A percentile compares a stretch with the other conserved stretches of the same genome.
phyloP scores from a whole-genome alignment of 2,329 filamentous ascomycete genomes.

The Graphiopsis chlorocephala region DNA sequence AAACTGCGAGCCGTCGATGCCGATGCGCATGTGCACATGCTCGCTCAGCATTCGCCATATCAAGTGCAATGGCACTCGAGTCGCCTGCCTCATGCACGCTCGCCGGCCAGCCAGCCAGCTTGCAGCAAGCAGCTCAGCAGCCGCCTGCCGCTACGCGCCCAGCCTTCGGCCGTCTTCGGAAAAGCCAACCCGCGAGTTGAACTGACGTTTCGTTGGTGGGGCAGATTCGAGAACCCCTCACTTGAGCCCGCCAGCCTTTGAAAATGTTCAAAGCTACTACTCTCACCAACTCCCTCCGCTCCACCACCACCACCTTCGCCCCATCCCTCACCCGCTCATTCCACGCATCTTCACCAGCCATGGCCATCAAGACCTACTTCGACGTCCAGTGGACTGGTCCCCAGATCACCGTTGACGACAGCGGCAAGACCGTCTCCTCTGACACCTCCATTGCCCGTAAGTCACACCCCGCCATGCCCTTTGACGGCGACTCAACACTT shows the following conservation, averaged over 20 bases:
- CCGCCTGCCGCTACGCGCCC: neutral
- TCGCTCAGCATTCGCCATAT: neutral
- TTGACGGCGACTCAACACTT: slow-evolving; percentile 7
- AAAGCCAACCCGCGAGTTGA: neutral
- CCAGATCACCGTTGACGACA: slow-evolving; percentile 60
- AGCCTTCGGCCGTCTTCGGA: slow-evolving; percentile 1
- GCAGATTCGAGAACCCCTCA: neutral
- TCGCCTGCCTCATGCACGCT: neutral
- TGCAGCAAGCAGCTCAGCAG: neutral
- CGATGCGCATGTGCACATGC: neutral
- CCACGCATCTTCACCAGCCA: slow-evolving; percentile 66
- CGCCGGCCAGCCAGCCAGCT: neutral
- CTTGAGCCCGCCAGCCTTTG: neutral
- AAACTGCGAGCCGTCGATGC: neutral
- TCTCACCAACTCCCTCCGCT: slow-evolving; percentile 19
- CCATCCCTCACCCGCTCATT: slow-evolving; percentile 51
- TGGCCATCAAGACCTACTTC: slow-evolving; percentile 75
- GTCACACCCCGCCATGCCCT: slow-evolving; percentile 29
- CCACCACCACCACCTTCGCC: slow-evolving; percentile 20
- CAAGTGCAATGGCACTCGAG: neutral
- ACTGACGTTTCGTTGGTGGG: neutral
- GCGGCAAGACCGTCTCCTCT: slow-evolving; percentile 48
- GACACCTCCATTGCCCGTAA: slow-evolving; percentile 57
- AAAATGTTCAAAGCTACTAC: slow-evolving; percentile 21
- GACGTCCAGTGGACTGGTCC: slow-evolving; percentile 62